phyloP scores from a whole-genome alignment of 2,329 filamentous ascomycete species.

The Xylariaceae sp. region DNA sequence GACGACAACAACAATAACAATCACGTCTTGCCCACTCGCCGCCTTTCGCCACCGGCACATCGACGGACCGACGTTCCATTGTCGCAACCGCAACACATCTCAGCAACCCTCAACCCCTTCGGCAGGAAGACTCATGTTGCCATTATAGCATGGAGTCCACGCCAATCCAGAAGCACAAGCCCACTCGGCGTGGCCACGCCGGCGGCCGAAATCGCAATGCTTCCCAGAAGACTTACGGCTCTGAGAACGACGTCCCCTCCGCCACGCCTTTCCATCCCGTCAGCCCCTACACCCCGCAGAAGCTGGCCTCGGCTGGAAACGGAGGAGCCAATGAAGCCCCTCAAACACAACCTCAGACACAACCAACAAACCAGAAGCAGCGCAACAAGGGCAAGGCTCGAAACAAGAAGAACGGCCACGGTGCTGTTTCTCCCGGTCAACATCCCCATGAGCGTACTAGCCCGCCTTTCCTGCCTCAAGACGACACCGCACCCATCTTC shows the following conservation, averaged over 20 bases:
- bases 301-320: conserved; percentile 26
- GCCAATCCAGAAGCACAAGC: conserved; percentile 32
- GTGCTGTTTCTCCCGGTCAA: conserved; percentile 39
- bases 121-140: conserved; percentile 22
- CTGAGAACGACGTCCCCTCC: conserved; percentile 50
- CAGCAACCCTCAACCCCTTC: background rate
- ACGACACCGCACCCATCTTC: conserved; percentile 59
- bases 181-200: conserved; percentile 37
- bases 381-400: conserved; percentile 21
- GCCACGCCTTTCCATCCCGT: conserved; percentile 29
- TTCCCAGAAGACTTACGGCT: conserved; percentile 54
- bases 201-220: conserved; percentile 35
- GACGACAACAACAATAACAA: no score
- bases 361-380: conserved; percentile 29
- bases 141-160: conserved; percentile 33
- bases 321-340: conserved; percentile 30
- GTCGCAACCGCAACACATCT: no score
- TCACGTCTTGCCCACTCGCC: no score
- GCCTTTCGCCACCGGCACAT: no score
- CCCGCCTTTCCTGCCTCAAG: conserved; percentile 43
- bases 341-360: conserved; percentile 23
- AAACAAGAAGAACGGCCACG: conserved; percentile 20
- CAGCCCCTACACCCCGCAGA: conserved; percentile 44
- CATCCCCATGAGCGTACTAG: conserved; percentile 41
- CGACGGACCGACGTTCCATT: conserved; percentile 3